Conservation (phyloP, 208 protist species). For the Wallacemonas sp. region DNA sequence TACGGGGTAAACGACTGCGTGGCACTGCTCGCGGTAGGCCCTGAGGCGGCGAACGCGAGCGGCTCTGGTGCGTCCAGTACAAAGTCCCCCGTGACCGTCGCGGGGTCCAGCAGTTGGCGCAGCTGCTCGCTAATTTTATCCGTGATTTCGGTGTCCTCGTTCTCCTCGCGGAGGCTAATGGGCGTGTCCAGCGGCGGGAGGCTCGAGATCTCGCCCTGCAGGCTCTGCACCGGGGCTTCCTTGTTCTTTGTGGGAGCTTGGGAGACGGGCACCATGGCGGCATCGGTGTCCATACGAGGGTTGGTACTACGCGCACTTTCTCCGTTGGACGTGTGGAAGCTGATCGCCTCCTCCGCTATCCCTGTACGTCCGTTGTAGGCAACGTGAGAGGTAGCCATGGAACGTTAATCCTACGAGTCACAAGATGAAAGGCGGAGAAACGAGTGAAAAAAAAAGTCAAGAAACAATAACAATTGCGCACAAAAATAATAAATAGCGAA, state of each 20-base stretch:
- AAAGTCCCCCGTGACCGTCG: background rate
- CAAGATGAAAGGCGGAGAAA: too few species aligned
- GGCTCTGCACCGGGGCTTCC: conserved; percentile 1
- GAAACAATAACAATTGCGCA: conserved; percentile 18
- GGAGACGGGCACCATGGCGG: background rate
- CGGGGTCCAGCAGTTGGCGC: background rate
- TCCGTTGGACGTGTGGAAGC: background rate
- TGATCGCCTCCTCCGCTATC: background rate
- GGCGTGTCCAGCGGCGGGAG: background rate
- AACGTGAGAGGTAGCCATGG: background rate
- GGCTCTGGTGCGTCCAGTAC: background rate
- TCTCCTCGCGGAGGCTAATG: background rate
- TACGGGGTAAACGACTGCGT: conserved; percentile 11
- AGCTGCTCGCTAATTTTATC: conserved; percentile 12
- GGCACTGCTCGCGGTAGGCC: background rate
- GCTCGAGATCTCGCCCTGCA: background rate
- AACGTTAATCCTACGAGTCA: too few species aligned
- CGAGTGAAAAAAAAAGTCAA: conserved; percentile 18
- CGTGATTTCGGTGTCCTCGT: background rate
- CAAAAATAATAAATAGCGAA: conserved; percentile 12
- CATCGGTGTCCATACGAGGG: background rate
- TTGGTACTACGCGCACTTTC: background rate
- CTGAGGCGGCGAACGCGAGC: background rate
- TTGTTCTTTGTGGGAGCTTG: background rate
- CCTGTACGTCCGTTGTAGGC: background rate